Evolutionary conservation across 2,329 filamentous ascomycete genomes (phyloP).

Genomic region (Monosporascus sp.): DNA sequence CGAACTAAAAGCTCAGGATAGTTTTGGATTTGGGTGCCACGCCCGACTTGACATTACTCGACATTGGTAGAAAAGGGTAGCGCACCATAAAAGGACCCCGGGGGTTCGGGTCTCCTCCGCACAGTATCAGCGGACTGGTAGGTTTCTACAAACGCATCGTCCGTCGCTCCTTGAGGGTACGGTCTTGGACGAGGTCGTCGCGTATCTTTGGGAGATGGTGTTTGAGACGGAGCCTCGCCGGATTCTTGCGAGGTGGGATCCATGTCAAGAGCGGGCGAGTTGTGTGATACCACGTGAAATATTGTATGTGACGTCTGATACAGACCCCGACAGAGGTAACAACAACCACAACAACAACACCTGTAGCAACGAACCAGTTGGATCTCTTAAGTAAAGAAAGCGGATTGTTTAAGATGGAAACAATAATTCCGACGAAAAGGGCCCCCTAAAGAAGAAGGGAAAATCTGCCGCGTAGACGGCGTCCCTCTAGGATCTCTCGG

Average conservation of each 20-base stretch:
- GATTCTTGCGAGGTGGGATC: constrained; percentile 36
- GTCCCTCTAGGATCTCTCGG: no score
- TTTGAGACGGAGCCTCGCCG: constrained; percentile 32
- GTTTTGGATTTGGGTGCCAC: constrained; percentile 6
- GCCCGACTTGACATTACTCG: not conserved
- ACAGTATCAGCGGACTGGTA: constrained; percentile 56
- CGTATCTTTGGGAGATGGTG: constrained; percentile 44
- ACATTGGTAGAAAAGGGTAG: constrained; percentile 7
- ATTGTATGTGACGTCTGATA: constrained; percentile 1
- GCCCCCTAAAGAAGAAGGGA: no score
- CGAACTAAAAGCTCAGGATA: not conserved
- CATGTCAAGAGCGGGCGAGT: constrained; percentile 29
- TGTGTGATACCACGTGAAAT: not conserved
- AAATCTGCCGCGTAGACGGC: no score
- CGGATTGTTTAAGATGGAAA: no score
- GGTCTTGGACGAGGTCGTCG: constrained; percentile 33
- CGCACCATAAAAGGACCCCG: constrained; percentile 53
- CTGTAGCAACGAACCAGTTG: not conserved
- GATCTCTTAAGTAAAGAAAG: no score
- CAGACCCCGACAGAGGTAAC: no score
- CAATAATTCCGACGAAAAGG: no score
- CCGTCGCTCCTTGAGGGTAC: constrained; percentile 27
- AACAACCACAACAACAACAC: not conserved
- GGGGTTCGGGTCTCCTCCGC: constrained; percentile 48
- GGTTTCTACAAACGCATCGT: constrained; percentile 46